Conservation (phyloP, 1,284 basidiomycete species). For the Pseudozyma hubeiensis region DNA sequence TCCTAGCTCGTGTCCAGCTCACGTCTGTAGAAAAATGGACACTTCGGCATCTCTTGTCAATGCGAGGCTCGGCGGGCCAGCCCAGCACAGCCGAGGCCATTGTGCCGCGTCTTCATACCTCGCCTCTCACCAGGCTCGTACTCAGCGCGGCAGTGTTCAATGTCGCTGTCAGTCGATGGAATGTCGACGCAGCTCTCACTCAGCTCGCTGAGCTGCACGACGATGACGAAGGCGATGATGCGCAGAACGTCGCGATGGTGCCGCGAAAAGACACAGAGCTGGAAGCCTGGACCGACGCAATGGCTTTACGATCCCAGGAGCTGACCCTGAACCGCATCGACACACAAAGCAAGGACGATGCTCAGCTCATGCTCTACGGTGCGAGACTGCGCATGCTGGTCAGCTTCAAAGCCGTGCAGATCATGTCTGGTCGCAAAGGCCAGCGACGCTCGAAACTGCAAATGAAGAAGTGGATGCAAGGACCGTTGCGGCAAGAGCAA, state of each 20-base stretch:
- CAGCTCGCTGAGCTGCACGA: not conserved
- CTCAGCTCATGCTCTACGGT: slow-evolving; percentile 5
- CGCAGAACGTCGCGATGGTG: not conserved
- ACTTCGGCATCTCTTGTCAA: not conserved
- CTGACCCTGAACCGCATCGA: not conserved
- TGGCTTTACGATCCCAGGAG: not conserved
- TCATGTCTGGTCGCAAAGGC: slow-evolving; percentile 13
- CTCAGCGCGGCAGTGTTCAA: slow-evolving; percentile 4
- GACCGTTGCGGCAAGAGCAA: not conserved
- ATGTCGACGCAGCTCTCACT: slow-evolving; percentile 2
- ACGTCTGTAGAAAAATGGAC: too few species aligned
- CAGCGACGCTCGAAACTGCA: not conserved
- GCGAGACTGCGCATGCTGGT: slow-evolving; percentile 8
- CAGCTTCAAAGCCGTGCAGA: slow-evolving; percentile 9
- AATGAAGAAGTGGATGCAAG: slow-evolving; percentile 9
- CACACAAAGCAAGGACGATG: not conserved
- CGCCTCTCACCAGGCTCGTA: slow-evolving; percentile 1
- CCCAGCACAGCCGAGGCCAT: not conserved
- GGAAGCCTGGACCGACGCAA: not conserved
- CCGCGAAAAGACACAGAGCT: not conserved
- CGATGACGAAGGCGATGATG: not conserved
- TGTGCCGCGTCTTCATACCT: not conserved
- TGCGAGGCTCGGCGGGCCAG: not conserved
- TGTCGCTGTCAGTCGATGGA: slow-evolving; percentile 1
- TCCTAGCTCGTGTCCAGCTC: too few species aligned